Percentiles rank a stretch among this genome's conserved stretches.
Conservation (phyloP, 768 basidiomycete species). For the Leccinum barrowsii region DNA sequence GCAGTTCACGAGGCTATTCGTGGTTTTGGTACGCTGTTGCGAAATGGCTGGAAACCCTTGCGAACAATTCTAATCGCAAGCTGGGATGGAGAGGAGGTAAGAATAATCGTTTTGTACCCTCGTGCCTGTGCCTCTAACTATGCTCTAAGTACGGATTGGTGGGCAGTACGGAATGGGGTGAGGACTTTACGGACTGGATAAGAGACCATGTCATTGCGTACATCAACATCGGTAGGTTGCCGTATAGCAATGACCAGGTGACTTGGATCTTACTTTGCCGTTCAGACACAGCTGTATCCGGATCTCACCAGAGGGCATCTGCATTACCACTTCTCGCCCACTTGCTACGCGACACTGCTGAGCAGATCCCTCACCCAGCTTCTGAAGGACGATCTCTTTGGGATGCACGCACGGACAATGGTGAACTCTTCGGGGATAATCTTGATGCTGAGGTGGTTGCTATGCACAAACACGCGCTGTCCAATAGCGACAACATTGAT, state of each 20-base stretch:
- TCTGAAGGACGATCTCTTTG: conserved; percentile 63
- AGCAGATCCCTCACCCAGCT: conserved; percentile 73
- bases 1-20: conserved; percentile 53
- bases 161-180: conserved; percentile 92
- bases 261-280: conserved; percentile 26
- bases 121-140: background rate
- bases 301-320: conserved; percentile 45
- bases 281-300: conserved; percentile 52
- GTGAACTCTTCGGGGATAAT: conserved; percentile 37
- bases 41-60: conserved; percentile 63
- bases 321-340: conserved; percentile 84
- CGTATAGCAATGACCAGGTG: conserved; percentile 27
- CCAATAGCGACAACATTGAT: conserved; percentile 34
- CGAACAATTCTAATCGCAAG: conserved; percentile 72
- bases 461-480: conserved; percentile 24
- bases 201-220: conserved; percentile 81
- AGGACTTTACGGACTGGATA: conserved; percentile 86
- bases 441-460: conserved; percentile 28
- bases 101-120: conserved; percentile 1
- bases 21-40: conserved; percentile 49
- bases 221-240: conserved; percentile 63
- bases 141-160: conserved; percentile 57
- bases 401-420: conserved; percentile 64
- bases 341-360: conserved; percentile 63
- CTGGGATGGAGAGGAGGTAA: conserved; percentile 77